Base-by-base conservation (phyloP, 2,329 filamentous ascomycete genomes). In the Botryotinia convoluta region DNA sequence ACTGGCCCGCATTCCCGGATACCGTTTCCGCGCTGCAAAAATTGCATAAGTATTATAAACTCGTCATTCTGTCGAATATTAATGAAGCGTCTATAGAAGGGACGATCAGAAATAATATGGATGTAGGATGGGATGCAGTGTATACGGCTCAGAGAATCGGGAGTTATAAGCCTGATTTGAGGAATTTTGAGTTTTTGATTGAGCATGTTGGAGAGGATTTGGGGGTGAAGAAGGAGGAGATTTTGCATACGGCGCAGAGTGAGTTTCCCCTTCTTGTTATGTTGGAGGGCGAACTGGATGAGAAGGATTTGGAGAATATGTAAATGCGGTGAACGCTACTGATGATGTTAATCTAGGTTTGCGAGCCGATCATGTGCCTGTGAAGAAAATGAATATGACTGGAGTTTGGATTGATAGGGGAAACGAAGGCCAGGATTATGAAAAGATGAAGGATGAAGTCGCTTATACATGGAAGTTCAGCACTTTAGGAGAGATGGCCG, bases 101-200 rank as follows among this genome's bases (percentile, higher is more conserved):
- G 9, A 51, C 64, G 8, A 54, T 35, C 5, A 29, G 35, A 7
- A 37, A 61, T 32, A 12, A 35, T 1, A 77, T 84, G 54, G 84
- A 83, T 1, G 82, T 86, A 44, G 76, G 83, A 1, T 85, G 93
- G 78, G 89, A 91, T 77, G 84, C 87, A 2, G 81, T 92, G 48
- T 86, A 91, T 77, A 93, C 90, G 0, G 92, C 91, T 0, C 84
- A 93, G 79, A 89, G 92, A 44, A 87, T 93, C 29, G 91, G 91
- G 0, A 86, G 84, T 29, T 94, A 93, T 79, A 94, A 93, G 82
- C 92, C 92, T 0, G 85, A 89, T 76, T 78, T 84, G 57, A 82
- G 83, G 64, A 93, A 93, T 75, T 94, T 94, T 74, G 85, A 88
- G 72, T 88, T 90, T 78, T 85, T 93, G 85, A 78, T 93, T 6